Evolutionary conservation across 768 basidiomycete genomes (phyloP).

Genomic region (Coprinopsis strossmayeri): DNA sequence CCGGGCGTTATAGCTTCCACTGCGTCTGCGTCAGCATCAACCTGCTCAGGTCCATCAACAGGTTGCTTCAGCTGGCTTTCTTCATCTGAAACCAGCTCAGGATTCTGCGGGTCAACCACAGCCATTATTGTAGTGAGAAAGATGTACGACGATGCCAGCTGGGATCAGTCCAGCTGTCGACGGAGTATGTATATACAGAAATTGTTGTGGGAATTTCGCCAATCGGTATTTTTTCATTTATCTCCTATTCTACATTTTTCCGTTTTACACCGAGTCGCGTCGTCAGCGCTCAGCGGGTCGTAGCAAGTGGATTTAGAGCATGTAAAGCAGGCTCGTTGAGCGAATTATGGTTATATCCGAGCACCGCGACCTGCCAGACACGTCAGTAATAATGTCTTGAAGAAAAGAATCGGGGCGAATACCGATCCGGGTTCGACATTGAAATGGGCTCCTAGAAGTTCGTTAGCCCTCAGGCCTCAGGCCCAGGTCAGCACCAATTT

Average conservation of each 20-base stretch:
- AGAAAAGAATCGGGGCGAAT: conserved; percentile 22
- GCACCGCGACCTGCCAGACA: conserved; percentile 55
- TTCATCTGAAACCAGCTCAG: conserved; percentile 14
- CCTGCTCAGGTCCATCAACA: conserved; percentile 15
- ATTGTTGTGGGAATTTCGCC: conserved; percentile 20
- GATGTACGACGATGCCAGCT: too few relatives aligned
- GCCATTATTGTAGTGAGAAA: too few relatives aligned
- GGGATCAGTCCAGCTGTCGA: not conserved
- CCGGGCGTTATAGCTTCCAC: conserved; percentile 10
- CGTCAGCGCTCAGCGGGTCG: conserved; percentile 10
- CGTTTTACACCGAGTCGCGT: conserved; percentile 2
- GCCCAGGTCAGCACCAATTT: conserved; percentile 3
- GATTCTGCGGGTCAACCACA: conserved; percentile 18
- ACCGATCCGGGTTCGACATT: conserved; percentile 84
- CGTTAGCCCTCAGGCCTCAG: conserved; percentile 2
- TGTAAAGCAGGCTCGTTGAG: conserved; percentile 74
- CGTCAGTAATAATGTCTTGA: conserved; percentile 4
- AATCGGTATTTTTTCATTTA: not conserved
- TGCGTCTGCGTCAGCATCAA: conserved; percentile 13
- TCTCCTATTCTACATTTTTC: not conserved
- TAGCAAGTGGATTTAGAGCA: conserved; percentile 58
- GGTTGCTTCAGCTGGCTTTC: conserved; percentile 9
- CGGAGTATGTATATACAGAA: conserved; percentile 6
- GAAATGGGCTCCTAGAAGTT: conserved; percentile 31
- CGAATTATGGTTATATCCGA: conserved; percentile 79